Conservation (phyloP, 2,329 filamentous ascomycete genomes). For the Fusarium napiforme region DNA sequence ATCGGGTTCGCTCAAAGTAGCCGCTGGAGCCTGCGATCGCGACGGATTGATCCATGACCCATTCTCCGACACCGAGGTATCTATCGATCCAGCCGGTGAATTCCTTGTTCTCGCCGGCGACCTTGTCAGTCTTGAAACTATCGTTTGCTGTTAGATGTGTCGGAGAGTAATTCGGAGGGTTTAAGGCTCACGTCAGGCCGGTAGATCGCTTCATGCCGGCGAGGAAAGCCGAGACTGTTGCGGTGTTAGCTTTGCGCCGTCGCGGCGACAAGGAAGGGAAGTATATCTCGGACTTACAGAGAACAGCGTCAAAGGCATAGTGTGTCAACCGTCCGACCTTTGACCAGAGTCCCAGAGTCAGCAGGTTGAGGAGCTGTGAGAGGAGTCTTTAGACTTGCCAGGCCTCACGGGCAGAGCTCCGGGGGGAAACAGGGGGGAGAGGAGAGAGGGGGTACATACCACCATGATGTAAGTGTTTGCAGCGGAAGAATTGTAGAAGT, state of each 20-base stretch:
- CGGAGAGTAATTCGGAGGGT: neutral
- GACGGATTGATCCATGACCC: slow-evolving; percentile 97
- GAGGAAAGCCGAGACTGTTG: slow-evolving; percentile 88
- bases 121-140: slow-evolving; percentile 88
- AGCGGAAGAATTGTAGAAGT: neutral
- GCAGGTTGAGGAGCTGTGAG: slow-evolving; percentile 70
- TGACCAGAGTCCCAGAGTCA: slow-evolving; percentile 74
- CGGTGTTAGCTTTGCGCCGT: slow-evolving; percentile 2
- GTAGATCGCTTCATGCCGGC: slow-evolving; percentile 98
- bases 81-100: slow-evolving; percentile 89
- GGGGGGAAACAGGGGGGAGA: neutral
- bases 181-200: slow-evolving; percentile 87
- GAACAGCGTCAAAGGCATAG: slow-evolving; percentile 95
- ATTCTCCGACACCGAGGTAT: slow-evolving; percentile 95
- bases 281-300: slow-evolving; percentile 68
- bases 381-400: slow-evolving; percentile 50
- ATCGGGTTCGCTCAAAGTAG: slow-evolving; percentile 92
- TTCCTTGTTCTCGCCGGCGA: slow-evolving; percentile 82
- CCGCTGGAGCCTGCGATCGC: slow-evolving; percentile 87
- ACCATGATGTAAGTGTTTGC: slow-evolving; percentile 45
- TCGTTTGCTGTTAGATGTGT: slow-evolving; percentile 46
- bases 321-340: slow-evolving; percentile 94
- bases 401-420: slow-evolving; percentile 40
- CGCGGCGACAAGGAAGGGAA: neutral
- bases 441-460: slow-evolving; percentile 42